Base-by-base conservation (phyloP, 345 rosid genomes). In the Heritiera fomes region DNA sequence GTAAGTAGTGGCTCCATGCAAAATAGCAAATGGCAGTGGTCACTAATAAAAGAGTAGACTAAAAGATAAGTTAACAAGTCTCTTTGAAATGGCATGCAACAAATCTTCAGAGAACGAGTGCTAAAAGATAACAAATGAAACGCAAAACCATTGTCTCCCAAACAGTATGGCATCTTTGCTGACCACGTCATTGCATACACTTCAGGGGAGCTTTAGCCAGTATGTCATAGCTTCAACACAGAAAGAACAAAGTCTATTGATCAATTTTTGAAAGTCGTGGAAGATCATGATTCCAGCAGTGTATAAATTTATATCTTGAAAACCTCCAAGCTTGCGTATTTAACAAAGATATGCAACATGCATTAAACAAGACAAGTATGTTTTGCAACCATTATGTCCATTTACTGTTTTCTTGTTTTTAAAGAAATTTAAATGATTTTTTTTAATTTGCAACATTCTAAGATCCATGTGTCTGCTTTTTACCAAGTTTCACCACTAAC, bases 61-160 rank as follows among this genome's bases (percentile, higher is more conserved):
- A 15, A 64, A 34, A 11, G 38, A 13, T 63, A 34, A 34, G 38
- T 34, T 1, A 34, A 34, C 38, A 34, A 34, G 20, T 14, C 45
- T 64, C 20, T 64, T 64, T 38, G 68, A 64, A 64, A 34, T 34
- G 38, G 38, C 17, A 32, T 63, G 43, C 9, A 12, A 63, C 14
- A 5, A n/a, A 18, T 32, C 43, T 32, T 63, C 41, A 6, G 18
- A 32, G 43, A 63, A 32, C 2, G 30, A 63, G 43, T 34, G 46
- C 20, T 63, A 34, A 63, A 30, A 34, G 1, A 63, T 63, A 13
- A 62, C 32, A 30, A 63, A 34, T 34, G 20, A 34, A 18, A 34
- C 6, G 69, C 46, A 38, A 14, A 62, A 62, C 67, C n/a, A 62
- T 62, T 32, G 43, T 62, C 67, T 62, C 69, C 38, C 69, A 64